These are phyloP conservation scores for Hypsizygus marmoreus DNA, from an alignment of 768 basidiomycete genomes.

Conservation along the genomic window DNA sequence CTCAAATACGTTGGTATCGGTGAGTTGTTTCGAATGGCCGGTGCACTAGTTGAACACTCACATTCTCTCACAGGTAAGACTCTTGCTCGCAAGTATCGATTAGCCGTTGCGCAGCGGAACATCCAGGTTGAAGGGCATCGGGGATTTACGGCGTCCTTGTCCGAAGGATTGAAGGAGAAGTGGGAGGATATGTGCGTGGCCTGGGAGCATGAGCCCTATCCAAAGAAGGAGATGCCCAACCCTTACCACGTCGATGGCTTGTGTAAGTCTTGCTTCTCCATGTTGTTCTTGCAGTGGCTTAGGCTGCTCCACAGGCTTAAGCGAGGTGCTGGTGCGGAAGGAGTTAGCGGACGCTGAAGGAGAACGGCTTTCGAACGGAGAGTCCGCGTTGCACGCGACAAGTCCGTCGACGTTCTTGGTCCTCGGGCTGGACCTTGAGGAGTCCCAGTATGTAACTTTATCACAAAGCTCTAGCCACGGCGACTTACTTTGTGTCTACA, in stretches of 20 bases:
- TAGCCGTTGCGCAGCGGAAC: slow-evolving; percentile 15
- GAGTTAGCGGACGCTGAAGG: neutral
- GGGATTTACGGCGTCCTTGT: slow-evolving; percentile 13
- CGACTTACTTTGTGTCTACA: too few species aligned
- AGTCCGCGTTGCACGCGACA: slow-evolving; percentile 8
- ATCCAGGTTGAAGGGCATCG: slow-evolving; percentile 13
- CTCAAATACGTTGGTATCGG: slow-evolving; percentile 19
- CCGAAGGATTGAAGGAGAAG: neutral
- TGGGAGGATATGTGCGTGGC: slow-evolving; percentile 17
- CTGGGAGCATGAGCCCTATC: slow-evolving; percentile 13
- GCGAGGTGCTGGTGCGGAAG: slow-evolving; percentile 9
- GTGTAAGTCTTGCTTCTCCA: too few species aligned
- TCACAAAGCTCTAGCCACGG: too few species aligned
- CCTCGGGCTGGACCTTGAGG: slow-evolving; percentile 19
- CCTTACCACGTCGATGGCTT: too few species aligned
- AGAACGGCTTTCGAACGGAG: neutral
- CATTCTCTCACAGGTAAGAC: too few species aligned
- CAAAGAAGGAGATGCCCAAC: slow-evolving; percentile 6
- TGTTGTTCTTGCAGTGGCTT: too few species aligned
- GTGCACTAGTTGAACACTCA: too few species aligned
- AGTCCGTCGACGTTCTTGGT: slow-evolving; percentile 13
- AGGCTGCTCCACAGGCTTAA: too few species aligned
- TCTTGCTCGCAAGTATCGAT: slow-evolving; percentile 6
- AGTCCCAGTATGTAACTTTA: slow-evolving; percentile 17
- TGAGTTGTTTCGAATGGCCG: too few species aligned